Conservation (phyloP, 176 grass and related monocot species). For the Eragrostis curvula region DNA sequence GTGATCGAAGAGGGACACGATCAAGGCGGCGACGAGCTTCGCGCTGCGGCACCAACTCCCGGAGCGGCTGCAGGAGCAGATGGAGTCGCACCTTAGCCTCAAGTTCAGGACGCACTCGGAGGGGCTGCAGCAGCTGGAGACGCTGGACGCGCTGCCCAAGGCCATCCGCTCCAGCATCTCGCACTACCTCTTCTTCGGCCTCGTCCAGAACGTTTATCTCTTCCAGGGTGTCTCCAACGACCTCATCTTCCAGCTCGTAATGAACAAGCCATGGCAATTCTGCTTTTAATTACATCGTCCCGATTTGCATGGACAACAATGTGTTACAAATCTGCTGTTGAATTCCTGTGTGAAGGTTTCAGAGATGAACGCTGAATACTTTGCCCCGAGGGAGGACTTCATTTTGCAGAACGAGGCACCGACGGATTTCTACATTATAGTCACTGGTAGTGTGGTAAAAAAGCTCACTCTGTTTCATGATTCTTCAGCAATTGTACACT, state of each 20-base stretch:
- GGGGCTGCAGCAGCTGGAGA: conserved; percentile 88
- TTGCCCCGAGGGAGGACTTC: conserved; percentile 78
- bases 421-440: conserved; percentile 79
- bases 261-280: neutral
- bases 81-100: conserved; percentile 83
- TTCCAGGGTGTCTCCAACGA: conserved; percentile 75
- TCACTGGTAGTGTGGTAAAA: conserved; percentile 76
- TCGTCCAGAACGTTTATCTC: conserved; percentile 75
- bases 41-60: conserved; percentile 73
- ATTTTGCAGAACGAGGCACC: conserved; percentile 89
- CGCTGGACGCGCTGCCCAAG: conserved; percentile 70
- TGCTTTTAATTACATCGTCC: too few species aligned
- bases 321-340: neutral
- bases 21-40: conserved; percentile 76
- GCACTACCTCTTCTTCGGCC: conserved; percentile 70
- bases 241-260: conserved; percentile 84
- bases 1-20: conserved; percentile 66
- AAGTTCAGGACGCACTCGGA: conserved; percentile 84
- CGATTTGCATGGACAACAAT: neutral
- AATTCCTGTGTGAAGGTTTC: conserved; percentile 53
- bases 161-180: conserved; percentile 88
- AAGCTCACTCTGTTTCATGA: neutral
- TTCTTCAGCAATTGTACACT: neutral
- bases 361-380: conserved; percentile 91
- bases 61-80: conserved; percentile 70